These are phyloP conservation scores for Coemansia sp. DNA, from an alignment of 192 early-diverging fungal species.

Conservation along the genomic window DNA sequence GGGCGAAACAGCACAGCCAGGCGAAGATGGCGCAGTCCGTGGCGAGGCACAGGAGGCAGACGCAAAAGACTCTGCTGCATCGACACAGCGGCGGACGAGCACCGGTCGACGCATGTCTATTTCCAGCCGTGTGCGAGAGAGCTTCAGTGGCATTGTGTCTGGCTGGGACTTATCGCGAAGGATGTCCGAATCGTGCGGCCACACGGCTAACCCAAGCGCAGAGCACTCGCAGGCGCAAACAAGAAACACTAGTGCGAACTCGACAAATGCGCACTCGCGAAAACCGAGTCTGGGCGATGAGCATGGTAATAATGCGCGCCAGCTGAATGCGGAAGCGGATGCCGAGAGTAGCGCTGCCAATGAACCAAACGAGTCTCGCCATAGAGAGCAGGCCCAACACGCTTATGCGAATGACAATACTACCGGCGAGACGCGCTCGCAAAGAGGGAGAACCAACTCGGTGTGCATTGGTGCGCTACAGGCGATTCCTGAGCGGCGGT, in stretches of 20 bases:
- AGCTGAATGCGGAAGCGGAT: background rate
- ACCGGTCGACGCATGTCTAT: conserved; percentile 28
- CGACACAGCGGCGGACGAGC: conserved; percentile 16
- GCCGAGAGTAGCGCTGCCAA: background rate
- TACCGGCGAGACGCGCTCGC: background rate
- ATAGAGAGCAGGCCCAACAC: background rate
- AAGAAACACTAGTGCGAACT: conserved; percentile 44
- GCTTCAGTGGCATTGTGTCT: conserved; percentile 40
- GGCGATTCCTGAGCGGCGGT: conserved; percentile 28
- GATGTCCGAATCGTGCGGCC: conserved; percentile 23
- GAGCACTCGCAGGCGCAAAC: conserved; percentile 38
- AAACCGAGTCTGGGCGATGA: conserved; percentile 30
- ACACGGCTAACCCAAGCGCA: conserved; percentile 42
- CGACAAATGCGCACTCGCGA: conserved; percentile 50
- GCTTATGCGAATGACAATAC: background rate
- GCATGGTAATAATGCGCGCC: conserved; percentile 5
- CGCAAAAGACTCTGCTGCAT: conserved; percentile 5
- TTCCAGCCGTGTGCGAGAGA: conserved; percentile 54
- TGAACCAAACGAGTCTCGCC: background rate
- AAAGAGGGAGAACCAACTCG: conserved; percentile 28
- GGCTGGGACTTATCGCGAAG: conserved; percentile 34
- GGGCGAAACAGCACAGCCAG: conserved; percentile 2
- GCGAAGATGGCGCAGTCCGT: background rate
- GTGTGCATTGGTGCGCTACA: conserved; percentile 24
- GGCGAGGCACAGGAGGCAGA: background rate